Percentiles rank a stretch among this genome's conserved stretches.
phyloP scores from a whole-genome alignment of 2,329 filamentous ascomycete species.

The Alternaria incomplexa region DNA sequence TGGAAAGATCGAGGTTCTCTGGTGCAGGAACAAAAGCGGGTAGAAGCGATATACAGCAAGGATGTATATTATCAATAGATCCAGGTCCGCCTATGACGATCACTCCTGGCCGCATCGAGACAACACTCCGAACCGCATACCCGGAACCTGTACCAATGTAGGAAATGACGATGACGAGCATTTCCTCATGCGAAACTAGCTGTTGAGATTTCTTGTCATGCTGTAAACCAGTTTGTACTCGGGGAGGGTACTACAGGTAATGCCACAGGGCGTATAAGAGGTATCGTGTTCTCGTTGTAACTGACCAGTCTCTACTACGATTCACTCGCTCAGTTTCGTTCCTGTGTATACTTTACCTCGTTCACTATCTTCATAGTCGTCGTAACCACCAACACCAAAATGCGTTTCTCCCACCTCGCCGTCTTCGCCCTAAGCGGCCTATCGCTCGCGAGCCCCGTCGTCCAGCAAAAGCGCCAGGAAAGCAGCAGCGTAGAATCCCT shows the following conservation, averaged over 20 bases:
- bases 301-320: not conserved
- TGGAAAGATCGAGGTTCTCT: not conserved
- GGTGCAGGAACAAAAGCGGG: not conserved
- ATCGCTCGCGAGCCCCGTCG: slow-evolving; percentile 21
- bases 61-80: slow-evolving; percentile 7
- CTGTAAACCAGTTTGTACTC: not conserved
- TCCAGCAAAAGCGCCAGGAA: slow-evolving; percentile 10
- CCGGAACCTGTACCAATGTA: not conserved
- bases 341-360: not conserved
- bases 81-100: not conserved
- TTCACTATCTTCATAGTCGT: not conserved
- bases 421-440: slow-evolving; percentile 18
- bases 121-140: not conserved
- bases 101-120: not conserved
- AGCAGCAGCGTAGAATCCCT: slow-evolving; percentile 7
- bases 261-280: not conserved
- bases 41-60: slow-evolving; percentile 5
- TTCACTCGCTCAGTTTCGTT: not conserved
- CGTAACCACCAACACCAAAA: not conserved
- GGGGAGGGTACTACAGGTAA: not conserved
- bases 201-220: not conserved
- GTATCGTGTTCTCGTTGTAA: not conserved
- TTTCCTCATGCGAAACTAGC: not conserved
- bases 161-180: slow-evolving; percentile 8
- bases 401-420: slow-evolving; percentile 23